Conservation (phyloP, 257 asterid genomes). For the Agastache rugosa region DNA sequence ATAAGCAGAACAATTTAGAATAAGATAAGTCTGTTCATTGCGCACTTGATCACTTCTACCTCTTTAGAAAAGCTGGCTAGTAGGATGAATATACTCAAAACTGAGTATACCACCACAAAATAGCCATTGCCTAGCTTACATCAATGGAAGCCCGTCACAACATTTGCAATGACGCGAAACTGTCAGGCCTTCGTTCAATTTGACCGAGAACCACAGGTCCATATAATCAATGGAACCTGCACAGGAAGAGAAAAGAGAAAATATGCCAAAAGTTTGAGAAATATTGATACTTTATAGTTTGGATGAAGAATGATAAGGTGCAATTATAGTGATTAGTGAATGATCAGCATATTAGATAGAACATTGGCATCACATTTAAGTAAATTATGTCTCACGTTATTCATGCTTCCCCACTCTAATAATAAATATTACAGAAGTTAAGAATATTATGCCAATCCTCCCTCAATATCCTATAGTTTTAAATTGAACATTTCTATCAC, state of each 20-base stretch:
- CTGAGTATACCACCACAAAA: conserved; percentile 27
- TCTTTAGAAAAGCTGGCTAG: conserved; percentile 1
- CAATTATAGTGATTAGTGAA: conserved; percentile 17
- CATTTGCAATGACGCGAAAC: conserved; percentile 17
- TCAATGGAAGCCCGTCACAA: conserved; percentile 3
- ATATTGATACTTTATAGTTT: neutral
- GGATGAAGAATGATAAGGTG: neutral
- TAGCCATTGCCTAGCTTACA: conserved; percentile 24
- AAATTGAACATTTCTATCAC: neutral
- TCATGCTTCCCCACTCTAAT: neutral
- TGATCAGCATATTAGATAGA: neutral
- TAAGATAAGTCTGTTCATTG: conserved; percentile 4
- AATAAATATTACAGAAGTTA: neutral
- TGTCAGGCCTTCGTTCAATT: conserved; percentile 22
- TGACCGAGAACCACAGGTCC: conserved; percentile 7
- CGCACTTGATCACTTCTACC: conserved; percentile 18
- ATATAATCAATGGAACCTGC: conserved; percentile 38
- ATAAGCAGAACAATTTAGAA: neutral
- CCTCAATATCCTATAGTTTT: neutral
- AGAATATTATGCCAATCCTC: neutral
- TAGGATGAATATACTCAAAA: conserved; percentile 13
- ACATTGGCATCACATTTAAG: neutral
- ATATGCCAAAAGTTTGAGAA: neutral
- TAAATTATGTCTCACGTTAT: neutral
- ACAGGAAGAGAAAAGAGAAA: neutral